Evolutionary conservation across 108 stramenopile species (phyloP).

Genomic region (Cyclostephanos tholiformis): DNA sequence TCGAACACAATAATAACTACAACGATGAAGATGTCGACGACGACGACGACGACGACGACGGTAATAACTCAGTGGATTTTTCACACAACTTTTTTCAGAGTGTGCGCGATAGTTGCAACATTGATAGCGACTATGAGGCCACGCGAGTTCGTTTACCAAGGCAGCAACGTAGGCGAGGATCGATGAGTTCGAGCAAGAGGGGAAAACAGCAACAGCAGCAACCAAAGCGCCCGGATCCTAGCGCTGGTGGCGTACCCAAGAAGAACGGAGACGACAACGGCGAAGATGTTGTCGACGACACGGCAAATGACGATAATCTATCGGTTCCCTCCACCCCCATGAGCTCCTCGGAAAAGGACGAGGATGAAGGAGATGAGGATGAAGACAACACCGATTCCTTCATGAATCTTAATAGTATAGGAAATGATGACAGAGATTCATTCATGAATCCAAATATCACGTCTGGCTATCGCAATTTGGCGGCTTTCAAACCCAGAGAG

Average conservation of each 20-base stretch:
- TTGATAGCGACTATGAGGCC: constrained; percentile 5
- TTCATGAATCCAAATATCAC: no score
- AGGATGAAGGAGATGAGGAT: not conserved
- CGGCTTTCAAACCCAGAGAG: constrained; percentile 10
- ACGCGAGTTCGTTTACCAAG: not conserved
- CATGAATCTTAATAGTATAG: not conserved
- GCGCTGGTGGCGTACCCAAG: not conserved
- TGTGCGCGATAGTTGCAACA: constrained; percentile 2
- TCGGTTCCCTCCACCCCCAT: constrained; percentile 7
- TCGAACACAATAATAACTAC: constrained; percentile 9
- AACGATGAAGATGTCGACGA: no score
- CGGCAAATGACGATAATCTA: not conserved
- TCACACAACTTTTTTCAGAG: not conserved
- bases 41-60: constrained; percentile 29
- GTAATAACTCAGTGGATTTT: not conserved
- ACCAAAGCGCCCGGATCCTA: no score
- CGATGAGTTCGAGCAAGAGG: no score
- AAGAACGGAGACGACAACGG: not conserved
- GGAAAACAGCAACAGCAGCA: constrained; percentile 7
- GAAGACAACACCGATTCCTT: constrained; percentile 1
- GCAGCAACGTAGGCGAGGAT: not conserved
- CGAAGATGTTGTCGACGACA: not conserved
- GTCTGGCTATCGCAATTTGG: not conserved
- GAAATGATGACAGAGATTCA: not conserved
- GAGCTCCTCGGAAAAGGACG: not conserved